phyloP scores from a whole-genome alignment of 148 eudicot genomes.

The Chenopodium quinoa region DNA sequence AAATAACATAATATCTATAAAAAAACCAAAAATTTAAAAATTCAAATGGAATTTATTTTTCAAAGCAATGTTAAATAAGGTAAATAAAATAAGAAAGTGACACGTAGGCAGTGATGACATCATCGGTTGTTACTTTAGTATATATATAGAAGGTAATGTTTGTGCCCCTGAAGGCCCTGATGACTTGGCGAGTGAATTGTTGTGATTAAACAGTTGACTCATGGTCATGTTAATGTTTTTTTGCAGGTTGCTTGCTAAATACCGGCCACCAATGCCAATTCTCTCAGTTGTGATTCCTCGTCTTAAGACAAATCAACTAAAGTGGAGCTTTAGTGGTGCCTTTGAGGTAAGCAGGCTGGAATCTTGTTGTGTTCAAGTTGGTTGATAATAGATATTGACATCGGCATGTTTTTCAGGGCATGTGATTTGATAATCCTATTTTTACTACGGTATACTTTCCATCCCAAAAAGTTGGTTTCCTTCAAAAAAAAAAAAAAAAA shows the following conservation, averaged over 20 bases:
- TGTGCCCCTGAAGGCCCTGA: neutral
- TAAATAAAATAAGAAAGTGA: too few species aligned
- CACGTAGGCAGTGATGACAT: too few species aligned
- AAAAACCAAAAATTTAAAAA: too few species aligned
- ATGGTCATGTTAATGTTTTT: constrained; percentile 15
- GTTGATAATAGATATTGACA: constrained; percentile 17
- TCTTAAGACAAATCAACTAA: constrained; percentile 79
- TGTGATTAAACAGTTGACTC: neutral
- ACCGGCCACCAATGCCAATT: constrained; percentile 95
- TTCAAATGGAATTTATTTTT: too few species aligned
- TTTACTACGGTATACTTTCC: constrained; percentile 25
- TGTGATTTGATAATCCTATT: constrained; percentile 25
- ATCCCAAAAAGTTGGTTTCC: constrained; percentile 1
- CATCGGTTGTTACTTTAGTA: too few species aligned
- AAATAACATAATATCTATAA: too few species aligned
- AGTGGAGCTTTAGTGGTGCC: constrained; percentile 91
- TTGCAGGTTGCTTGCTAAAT: constrained; percentile 91
- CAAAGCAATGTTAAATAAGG: too few species aligned
- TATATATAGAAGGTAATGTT: neutral
- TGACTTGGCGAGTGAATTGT: neutral
- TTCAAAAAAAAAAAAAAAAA: neutral
- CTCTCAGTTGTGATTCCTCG: constrained; percentile 91
- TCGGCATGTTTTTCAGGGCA: constrained; percentile 17
- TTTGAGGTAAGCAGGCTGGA: constrained; percentile 64
- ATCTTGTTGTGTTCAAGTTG: constrained; percentile 13